phyloP scores from a whole-genome alignment of 148 eudicot genomes.

The Camellia japonica region DNA sequence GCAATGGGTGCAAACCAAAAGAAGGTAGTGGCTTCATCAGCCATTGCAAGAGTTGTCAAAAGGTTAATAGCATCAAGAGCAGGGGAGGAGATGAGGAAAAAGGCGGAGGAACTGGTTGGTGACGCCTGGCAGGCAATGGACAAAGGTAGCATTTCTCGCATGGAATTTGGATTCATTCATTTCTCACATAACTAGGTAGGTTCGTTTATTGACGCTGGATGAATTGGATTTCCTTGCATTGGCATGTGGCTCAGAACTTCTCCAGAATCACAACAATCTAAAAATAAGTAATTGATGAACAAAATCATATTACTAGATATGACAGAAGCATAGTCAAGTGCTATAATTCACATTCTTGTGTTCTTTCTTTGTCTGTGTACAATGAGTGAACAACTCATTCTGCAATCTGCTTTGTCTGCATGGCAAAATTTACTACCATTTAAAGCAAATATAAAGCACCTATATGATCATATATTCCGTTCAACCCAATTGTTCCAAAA shows the following conservation, averaged over 20 bases:
- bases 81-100: conserved; percentile 19
- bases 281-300: too few relatives aligned
- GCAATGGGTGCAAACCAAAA: neutral
- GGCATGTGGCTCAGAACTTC: neutral
- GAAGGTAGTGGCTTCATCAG: neutral
- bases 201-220: neutral
- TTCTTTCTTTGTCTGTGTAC: too few relatives aligned
- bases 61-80: conserved; percentile 15
- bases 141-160: conserved; percentile 19
- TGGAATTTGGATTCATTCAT: conserved; percentile 21
- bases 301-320: too few relatives aligned
- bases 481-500: neutral
- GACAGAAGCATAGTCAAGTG: too few relatives aligned
- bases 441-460: neutral
- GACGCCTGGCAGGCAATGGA: neutral
- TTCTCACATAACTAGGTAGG: conserved; percentile 19
- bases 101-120: conserved; percentile 9
- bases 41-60: neutral
- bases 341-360: too few relatives aligned
- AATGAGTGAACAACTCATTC: neutral
- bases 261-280: too few relatives aligned
- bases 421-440: too few relatives aligned
- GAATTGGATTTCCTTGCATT: too few relatives aligned
- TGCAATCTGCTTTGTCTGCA: too few relatives aligned
- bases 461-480: too few relatives aligned